Conservation (phyloP, 2,329 filamentous ascomycete species). For the Colletotrichum truncatum region DNA sequence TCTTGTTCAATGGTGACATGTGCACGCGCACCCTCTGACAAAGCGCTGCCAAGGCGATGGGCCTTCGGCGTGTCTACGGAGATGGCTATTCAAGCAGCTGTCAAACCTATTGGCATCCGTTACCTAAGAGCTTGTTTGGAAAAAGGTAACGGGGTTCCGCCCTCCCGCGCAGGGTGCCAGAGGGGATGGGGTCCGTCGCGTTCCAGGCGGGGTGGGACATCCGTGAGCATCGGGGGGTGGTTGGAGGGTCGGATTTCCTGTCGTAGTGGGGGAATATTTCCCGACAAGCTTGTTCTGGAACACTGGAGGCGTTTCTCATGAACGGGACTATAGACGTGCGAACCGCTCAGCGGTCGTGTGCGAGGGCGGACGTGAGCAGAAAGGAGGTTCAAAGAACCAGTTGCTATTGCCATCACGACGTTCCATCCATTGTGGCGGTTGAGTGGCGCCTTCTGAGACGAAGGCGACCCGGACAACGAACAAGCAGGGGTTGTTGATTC, state of each 20-base stretch:
- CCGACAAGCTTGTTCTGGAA: conserved; percentile 21
- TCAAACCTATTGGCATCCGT: not conserved
- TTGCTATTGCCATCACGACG: not conserved
- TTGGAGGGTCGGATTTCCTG: not conserved
- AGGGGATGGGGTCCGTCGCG: conserved; percentile 13
- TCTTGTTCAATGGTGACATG: not conserved
- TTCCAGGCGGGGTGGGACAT: conserved; percentile 5
- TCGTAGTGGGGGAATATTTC: not conserved
- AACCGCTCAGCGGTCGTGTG: not conserved
- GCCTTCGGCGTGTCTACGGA: not conserved
- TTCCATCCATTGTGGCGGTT: conserved; percentile 7
- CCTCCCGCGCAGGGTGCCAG: not conserved
- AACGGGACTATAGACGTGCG: not conserved
- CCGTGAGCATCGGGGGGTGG: not conserved
- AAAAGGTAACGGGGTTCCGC: conserved; percentile 2
- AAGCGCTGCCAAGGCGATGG: not conserved
- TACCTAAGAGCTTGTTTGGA: conserved; percentile 11
- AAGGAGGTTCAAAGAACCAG: not conserved
- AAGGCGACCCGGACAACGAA: conserved; percentile 7
- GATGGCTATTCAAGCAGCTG: not conserved
- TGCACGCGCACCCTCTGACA: conserved; percentile 3
- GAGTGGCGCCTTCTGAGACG: conserved; percentile 9
- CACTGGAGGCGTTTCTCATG: conserved; percentile 13
- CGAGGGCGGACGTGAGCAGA: not conserved
- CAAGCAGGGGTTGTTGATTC: conserved; percentile 13